Base-by-base conservation (phyloP, 306 rosid genomes). In the Potentilla sterilis region DNA sequence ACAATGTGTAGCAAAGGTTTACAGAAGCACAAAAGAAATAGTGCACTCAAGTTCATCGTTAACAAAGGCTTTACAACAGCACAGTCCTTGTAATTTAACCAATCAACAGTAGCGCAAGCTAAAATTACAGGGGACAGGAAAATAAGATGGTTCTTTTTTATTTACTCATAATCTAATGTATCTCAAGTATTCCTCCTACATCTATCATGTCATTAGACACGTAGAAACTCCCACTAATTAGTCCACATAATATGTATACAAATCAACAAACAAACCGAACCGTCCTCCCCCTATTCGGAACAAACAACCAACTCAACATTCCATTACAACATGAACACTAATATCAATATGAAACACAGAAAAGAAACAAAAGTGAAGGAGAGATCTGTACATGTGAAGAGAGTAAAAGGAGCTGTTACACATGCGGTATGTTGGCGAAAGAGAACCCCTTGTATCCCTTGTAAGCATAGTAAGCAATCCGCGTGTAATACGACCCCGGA, bases 401-500 rank as follows among this genome's bases (percentile, higher is more conserved):
- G 19, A 37, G 5, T 15, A 14, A 46, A 37, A 66, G 24, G 2
- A 34, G 54, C 16, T 62, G 51, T 16, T 77, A 79, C 83, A 96
- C 98, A 0, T 92, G 92, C 7, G 99, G 99, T 74, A 96, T 96
- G 89, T 96, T 96, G 67, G 97, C 83, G 92, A 96, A 92, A 54
- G 99, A 96, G 88, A 96, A 96, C 9, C 98, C 98, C 73, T 90
- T 87, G 89, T 92, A 96, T 22, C 99, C 99, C 77, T 92, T 96
- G 75, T 92, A 96, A 77, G 99, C 99, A 85, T 89, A 96, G 74
- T 96, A 96, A 14, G 99, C 99, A 83, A 96, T 92, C 90, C 98
- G 80, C 13, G 99, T 96, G 88, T 96, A 96, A 81, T 96, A 96
- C 83, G 85, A 96, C 0, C 99, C 98, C 64, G 99, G 99, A 70